Evolutionary conservation across 345 rosid genomes (phyloP).

Genomic region (Euclidium syriacum): DNA sequence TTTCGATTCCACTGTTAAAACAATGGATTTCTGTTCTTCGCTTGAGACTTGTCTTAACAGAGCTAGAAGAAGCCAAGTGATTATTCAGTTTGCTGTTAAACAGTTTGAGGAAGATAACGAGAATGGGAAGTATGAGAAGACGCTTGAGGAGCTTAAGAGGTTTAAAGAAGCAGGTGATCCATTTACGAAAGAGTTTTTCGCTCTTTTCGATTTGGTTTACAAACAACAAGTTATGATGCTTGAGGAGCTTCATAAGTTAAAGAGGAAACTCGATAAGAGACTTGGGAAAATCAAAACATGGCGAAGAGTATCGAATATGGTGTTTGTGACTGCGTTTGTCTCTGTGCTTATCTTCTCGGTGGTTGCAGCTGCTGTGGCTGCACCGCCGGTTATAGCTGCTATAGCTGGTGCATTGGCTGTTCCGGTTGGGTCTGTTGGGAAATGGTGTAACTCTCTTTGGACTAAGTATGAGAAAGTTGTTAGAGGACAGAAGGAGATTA

Average conservation of each 20-base stretch:
- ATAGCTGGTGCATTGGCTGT: slow-evolving; percentile 64
- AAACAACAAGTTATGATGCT: slow-evolving; percentile 54
- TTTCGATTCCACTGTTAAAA: slow-evolving; percentile 56
- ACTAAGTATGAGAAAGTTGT: slow-evolving; percentile 47
- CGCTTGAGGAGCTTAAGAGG: slow-evolving; percentile 56
- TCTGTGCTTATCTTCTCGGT: slow-evolving; percentile 77
- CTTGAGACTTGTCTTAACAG: slow-evolving; percentile 64
- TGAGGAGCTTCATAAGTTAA: slow-evolving; percentile 38
- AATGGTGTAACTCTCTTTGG: slow-evolving; percentile 76
- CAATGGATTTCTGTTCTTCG: slow-evolving; percentile 71
- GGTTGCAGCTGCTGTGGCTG: slow-evolving; percentile 82
- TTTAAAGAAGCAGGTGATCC: slow-evolving; percentile 72
- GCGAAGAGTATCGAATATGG: slow-evolving; percentile 68
- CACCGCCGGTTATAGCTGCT: slow-evolving; percentile 66
- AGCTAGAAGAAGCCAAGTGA: slow-evolving; percentile 58
- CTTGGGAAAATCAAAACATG: slow-evolving; percentile 54
- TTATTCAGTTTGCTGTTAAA: slow-evolving; percentile 57
- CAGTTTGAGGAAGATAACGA: slow-evolving; percentile 47
- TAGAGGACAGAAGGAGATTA: slow-evolving; percentile 51
- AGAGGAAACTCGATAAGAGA: slow-evolving; percentile 64
- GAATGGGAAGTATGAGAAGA: slow-evolving; percentile 42
- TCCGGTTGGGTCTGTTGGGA: slow-evolving; percentile 68
- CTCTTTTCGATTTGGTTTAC: slow-evolving; percentile 43
- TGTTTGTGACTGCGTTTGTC: slow-evolving; percentile 64
- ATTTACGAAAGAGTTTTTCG: slow-evolving; percentile 58